phyloP scores from a whole-genome alignment of 768 basidiomycete genomes.

The Boletales sp. region DNA sequence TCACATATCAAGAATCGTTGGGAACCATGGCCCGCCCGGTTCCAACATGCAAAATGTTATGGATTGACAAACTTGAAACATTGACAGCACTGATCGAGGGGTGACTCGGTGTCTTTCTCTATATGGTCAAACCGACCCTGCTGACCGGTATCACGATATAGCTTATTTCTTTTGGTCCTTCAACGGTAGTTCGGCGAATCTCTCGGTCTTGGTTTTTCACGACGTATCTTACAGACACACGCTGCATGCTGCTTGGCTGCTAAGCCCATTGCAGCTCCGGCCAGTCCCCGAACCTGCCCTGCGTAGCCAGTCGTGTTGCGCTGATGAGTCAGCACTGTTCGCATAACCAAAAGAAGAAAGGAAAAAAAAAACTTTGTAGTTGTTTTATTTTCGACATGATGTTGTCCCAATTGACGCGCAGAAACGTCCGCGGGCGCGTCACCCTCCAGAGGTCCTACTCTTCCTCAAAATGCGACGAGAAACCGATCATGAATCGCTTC shows the following conservation, averaged over 20 bases:
- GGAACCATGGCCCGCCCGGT: too few relatives aligned
- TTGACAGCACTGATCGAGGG: constrained; percentile 40
- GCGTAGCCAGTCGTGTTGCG: too few relatives aligned
- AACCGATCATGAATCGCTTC: constrained; percentile 60
- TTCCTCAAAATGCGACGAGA: constrained; percentile 38
- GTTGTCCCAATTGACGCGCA: constrained; percentile 24
- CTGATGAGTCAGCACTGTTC: constrained; percentile 11
- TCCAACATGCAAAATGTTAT: constrained; percentile 11
- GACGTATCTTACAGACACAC: too few relatives aligned
- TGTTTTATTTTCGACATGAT: constrained; percentile 4
- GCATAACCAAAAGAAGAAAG: neutral
- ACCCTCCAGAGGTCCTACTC: constrained; percentile 34
- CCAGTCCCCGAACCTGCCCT: too few relatives aligned
- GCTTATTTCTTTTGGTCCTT: constrained; percentile 20
- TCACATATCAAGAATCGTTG: too few relatives aligned
- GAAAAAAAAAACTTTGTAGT: neutral
- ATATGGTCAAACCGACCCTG: constrained; percentile 39
- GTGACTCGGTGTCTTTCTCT: constrained; percentile 27
- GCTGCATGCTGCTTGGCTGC: too few relatives aligned
- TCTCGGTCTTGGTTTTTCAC: neutral
- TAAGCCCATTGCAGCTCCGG: too few relatives aligned
- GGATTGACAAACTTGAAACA: constrained; percentile 41
- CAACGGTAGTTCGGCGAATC: constrained; percentile 1
- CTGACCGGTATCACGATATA: constrained; percentile 31
- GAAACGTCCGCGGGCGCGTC: constrained; percentile 9